Evolutionary conservation across 495 filamentous ascomycete species (phyloP), one percentile per base, ranked within the genome.

Genomic region (Echria macrotheca): DNA sequence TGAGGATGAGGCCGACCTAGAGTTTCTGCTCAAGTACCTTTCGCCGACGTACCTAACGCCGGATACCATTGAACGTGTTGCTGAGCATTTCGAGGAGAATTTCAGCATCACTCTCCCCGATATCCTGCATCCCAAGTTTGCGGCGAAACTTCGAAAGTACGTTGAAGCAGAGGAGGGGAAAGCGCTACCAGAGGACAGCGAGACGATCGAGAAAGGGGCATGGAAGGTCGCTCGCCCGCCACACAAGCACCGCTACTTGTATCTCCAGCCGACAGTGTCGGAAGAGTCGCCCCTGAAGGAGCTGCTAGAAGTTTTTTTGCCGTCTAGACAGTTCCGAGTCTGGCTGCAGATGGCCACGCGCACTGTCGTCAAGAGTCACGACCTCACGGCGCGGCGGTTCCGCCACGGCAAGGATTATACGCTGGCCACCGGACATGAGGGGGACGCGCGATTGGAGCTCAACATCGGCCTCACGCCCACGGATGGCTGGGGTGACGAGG

Each of bases 241-340:
- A 2, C 91, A 97, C 69, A 99, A 97, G 67, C 90, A 96, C 57
- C 87, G 90, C 3, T 99, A 84, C 68, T 69, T 94, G 9, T 99
- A 88, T 67, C 78, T 87, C 32, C 80, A 89, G 48, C 59, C 57
- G n/a, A 54, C 58, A 14, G 28, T 56, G 5, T 43, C 59, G 4
- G 62, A 70, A 1, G 58, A 69, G 6, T 65, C 68, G n/a, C 88
- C 90, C 0, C 70, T 93, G 38, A 78, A 83, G 46, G 86, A 87
- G 57, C 69, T 97, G 11, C 57, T 95, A 15, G 79, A 91, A 41
- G 76, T 84, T 10, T 72, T 97, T 17, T 72, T 97, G 32, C 89
- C 93, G 0, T 91, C 86, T 12, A 71, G 70, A n/a, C 75, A 87
- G n/a, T 99, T 97, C 76, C 77, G 80, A 15, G 86, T 91, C 63